Evolutionary conservation across 345 rosid genomes (phyloP).

Genomic region (Euphorbia pulcherrima): DNA sequence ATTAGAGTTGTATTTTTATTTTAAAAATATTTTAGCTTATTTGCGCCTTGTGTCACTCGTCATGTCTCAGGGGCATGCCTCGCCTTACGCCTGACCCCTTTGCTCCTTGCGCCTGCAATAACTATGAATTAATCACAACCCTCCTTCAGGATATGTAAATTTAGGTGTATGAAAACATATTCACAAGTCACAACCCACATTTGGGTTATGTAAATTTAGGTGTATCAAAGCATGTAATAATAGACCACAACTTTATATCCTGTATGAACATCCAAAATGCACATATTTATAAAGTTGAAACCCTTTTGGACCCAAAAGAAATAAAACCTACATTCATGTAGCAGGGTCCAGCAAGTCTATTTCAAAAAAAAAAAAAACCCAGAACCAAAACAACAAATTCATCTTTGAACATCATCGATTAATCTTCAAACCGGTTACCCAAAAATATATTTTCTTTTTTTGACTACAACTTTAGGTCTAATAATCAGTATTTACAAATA

Average conservation of each 20-base stretch:
- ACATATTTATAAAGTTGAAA: not conserved
- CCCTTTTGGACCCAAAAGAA: not conserved
- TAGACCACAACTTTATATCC: not conserved
- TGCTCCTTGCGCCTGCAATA: too few species aligned
- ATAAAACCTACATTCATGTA: not conserved
- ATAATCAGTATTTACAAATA: too few species aligned
- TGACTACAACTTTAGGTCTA: too few species aligned
- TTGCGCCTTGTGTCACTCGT: too few species aligned
- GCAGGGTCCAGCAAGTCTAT: not conserved
- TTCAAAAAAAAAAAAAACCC: not conserved
- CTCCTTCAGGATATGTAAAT: too few species aligned
- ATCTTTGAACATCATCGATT: not conserved
- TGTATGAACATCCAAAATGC: not conserved
- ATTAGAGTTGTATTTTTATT: too few species aligned
- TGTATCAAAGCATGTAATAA: not conserved
- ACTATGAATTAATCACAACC: too few species aligned
- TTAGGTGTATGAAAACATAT: too few species aligned
- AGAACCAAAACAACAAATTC: not conserved
- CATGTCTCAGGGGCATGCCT: too few species aligned
- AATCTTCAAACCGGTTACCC: not conserved
- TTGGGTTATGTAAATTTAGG: not conserved
- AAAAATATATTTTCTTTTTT: too few species aligned
- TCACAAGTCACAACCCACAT: not conserved
- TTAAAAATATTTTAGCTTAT: too few species aligned
- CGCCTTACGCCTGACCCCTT: too few species aligned